Evolutionary conservation across 2,329 filamentous ascomycete genomes (phyloP).

Genomic region (Stagonosporopsis tanaceti): DNA sequence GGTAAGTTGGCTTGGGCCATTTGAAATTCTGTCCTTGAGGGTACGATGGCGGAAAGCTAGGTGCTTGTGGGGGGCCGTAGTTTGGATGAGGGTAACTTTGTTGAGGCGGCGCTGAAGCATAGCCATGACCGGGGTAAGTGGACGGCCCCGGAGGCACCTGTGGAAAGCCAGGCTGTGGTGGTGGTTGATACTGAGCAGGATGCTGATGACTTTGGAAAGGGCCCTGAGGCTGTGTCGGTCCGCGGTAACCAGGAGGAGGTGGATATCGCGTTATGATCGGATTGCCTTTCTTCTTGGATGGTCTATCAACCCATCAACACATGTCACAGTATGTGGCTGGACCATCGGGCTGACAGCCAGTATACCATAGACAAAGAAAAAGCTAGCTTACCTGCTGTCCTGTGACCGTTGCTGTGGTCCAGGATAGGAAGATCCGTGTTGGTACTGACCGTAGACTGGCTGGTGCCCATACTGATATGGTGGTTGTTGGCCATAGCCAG

Average conservation of each 20-base stretch:
- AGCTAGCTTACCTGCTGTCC: constrained; percentile 43
- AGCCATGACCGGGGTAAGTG: constrained; percentile 35
- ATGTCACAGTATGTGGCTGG: not conserved
- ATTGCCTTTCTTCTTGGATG: constrained; percentile 56
- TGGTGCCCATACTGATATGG: constrained; percentile 45
- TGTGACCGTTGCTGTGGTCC: constrained; percentile 36
- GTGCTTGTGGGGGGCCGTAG: constrained; percentile 33
- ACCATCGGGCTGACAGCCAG: not conserved
- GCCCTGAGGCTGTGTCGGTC: constrained; percentile 43
- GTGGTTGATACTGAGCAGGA: constrained; percentile 37
- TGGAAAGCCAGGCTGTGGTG: constrained; percentile 36
- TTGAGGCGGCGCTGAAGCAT: constrained; percentile 27
- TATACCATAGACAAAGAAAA: not conserved
- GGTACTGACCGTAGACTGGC: constrained; percentile 43
- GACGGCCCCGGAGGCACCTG: constrained; percentile 32
- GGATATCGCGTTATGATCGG: constrained; percentile 60
- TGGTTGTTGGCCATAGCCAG: constrained; percentile 38
- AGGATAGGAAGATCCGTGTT: constrained; percentile 32
- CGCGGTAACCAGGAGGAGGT: constrained; percentile 57
- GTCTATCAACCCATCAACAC: constrained; percentile 35
- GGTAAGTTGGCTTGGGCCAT: constrained; percentile 38
- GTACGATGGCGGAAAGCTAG: constrained; percentile 32
- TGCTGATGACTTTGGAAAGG: constrained; percentile 38
- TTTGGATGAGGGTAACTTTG: constrained; percentile 35
- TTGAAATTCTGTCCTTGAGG: constrained; percentile 34